These are phyloP conservation scores for Solanum clarkiae DNA, from an alignment of 257 asterid species.

Conservation along the genomic window DNA sequence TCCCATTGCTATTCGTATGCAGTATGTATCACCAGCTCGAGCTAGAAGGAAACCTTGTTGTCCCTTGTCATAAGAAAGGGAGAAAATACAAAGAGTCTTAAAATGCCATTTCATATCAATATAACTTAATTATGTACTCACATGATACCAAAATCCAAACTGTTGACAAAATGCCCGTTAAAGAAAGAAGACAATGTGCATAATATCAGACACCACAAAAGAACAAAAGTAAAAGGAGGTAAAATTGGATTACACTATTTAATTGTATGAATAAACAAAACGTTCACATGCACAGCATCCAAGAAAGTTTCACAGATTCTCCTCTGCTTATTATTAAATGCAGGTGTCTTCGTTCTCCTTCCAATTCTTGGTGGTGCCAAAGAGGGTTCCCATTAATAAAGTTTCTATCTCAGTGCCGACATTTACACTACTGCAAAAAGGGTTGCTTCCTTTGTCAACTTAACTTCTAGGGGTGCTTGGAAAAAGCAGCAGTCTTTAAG, in stretches of 20 bases:
- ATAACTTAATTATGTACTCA: neutral
- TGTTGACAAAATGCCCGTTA: neutral
- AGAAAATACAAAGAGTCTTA: neutral
- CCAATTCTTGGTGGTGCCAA: neutral
- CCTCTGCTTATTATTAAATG: neutral
- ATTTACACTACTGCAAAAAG: neutral
- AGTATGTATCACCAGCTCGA: rapidly evolving
- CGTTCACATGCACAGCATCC: constrained; percentile 50
- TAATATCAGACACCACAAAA: neutral
- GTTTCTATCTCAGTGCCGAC: constrained; percentile 2
- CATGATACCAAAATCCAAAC: neutral
- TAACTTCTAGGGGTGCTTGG: constrained; percentile 13
- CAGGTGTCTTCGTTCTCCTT: neutral
- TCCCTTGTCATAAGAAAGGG: too few relatives aligned
- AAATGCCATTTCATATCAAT: neutral
- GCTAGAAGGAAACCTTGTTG: too few relatives aligned
- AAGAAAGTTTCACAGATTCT: constrained; percentile 33
- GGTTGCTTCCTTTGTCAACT: neutral
- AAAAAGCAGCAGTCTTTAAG: constrained; percentile 2
- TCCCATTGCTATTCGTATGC: too few relatives aligned
- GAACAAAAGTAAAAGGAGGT: neutral
- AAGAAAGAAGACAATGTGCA: neutral
- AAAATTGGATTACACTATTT: neutral
- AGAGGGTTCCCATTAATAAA: neutral
- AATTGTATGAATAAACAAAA: constrained; percentile 21